Evolutionary conservation across 306 rosid species (phyloP), one percentile per base, ranked within the genome.

Genomic region (Inga leiocalycina): DNA sequence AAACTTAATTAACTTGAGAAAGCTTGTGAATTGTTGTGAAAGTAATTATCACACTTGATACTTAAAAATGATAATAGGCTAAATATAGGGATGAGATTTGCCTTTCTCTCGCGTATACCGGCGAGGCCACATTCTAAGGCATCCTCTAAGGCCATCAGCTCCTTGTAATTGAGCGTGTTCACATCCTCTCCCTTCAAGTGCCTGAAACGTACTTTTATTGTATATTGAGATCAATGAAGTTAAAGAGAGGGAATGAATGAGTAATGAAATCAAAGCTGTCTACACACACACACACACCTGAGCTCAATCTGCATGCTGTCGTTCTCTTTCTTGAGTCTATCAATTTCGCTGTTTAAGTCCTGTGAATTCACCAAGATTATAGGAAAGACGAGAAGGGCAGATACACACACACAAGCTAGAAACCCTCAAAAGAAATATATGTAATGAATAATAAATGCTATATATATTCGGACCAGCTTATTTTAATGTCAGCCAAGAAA

Each of bases 241-340:
- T 14, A 12, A n/a, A 76, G 51, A 24, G 35, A 37, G 39, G 34
- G 68, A 57, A 59, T 54, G 14, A 10, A 15, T 16, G 57, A 51
- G 7, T 19, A 48, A 48, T 6, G 56, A 48, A 20, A 56, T 22
- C 48, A 57, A 72, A 10, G 30, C 6, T n/a, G 32, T 9, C 12
- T 35, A 0, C 20, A 46, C 74, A 52, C 2, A 52, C n/a, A 52
- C 2, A 52, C n/a, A 4, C n/a, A 52, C 97, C 92, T 90, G 76
- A 92, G 92, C 64, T 92, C 88, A 74, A 90, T 85, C 80, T 92
- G 90, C 98, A 92, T 88, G 89, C 82, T 85, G 76, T 90, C 98
- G 45, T 94, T 92, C 81, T 94, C 97, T 84, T 94, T 94, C 90
- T 90, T 94, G 76, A 90, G 73, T 64, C 90, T 90, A 24, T 92